Evolutionary conservation across 179 eudicot genomes (phyloP), one percentile per base, ranked within the genome.

Genomic region (Amaranthus tricolor): DNA sequence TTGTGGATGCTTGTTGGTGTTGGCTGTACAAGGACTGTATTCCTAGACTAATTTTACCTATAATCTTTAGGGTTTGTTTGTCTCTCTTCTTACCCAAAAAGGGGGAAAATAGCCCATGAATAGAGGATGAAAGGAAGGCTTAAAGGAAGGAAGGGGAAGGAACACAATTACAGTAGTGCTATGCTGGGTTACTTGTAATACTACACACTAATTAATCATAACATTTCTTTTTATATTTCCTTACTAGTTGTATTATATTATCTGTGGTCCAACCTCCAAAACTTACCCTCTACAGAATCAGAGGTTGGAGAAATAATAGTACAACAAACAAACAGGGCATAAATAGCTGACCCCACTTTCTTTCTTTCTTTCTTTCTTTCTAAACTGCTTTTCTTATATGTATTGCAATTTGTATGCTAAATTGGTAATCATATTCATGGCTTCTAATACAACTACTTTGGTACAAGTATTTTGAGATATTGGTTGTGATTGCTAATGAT

Each of bases 351-450:
- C 84, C 85, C 90, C 82, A 77, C 79, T 71, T 66, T 60, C 55
- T 71, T 66, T 44, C 16, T 44, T 71, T 6, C 9, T 61, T 20
- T 65, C 72, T 64, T 54, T 53, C 21, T 66, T 72, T 73, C 66
- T 53, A 44, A 48, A 55, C 78, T 85, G 75, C 77, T 82, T 81
- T 70, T 77, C 73, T 51, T 63, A 11, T 73, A 68, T 74, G 86
- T 83, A 82, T 70, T 84, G 76, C 78, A 64, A 77, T 79, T 84
- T 83, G 89, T 83, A 84, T 86, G 74, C 81, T 84, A 79, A 79
- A 76, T 80, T 24, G 67, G 24, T 76, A 73, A 64, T 78, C n/a
- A n/a, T n/a, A n/a, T n/a, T 70, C 77, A 70, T 57, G 70, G 53
- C 78, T 74, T 57, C 68, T 55, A 52, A 24, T 66, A 62, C 55